These are phyloP conservation scores for Salix dunnii DNA, from an alignment of 345 rosid genomes.

Conservation along the genomic window DNA sequence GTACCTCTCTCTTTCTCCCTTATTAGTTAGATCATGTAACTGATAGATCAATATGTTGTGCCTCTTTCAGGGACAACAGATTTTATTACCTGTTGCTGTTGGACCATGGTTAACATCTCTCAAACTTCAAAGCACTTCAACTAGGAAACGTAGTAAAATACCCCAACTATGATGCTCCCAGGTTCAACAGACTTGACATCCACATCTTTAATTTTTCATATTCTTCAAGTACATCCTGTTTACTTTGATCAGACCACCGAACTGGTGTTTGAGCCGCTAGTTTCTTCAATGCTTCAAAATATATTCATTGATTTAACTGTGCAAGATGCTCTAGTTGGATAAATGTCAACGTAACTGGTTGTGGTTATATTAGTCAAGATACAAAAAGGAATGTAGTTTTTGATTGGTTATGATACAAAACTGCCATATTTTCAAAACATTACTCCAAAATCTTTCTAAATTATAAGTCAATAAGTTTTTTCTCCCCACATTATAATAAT, in stretches of 20 bases:
- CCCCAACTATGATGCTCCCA: not conserved
- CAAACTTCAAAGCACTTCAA: not conserved
- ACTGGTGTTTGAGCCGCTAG: too few relatives aligned
- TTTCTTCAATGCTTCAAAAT: too few relatives aligned
- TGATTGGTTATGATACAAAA: not conserved
- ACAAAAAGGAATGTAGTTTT: not conserved
- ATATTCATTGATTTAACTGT: too few relatives aligned
- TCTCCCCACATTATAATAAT: too few relatives aligned
- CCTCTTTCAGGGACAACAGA: not conserved
- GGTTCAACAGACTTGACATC: not conserved
- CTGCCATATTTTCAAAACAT: not conserved
- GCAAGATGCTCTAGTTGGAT: not conserved
- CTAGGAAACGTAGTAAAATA: not conserved
- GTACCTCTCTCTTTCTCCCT: not conserved
- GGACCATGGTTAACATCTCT: not conserved
- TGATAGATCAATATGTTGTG: not conserved
- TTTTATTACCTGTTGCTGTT: slow-evolving; percentile 6
- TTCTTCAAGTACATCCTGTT: not conserved
- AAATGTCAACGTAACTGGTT: not conserved
- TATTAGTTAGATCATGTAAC: not conserved
- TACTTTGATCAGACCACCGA: not conserved
- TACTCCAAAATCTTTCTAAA: too few relatives aligned
- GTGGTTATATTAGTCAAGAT: not conserved
- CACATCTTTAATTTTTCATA: not conserved
- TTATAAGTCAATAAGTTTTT: too few relatives aligned